phyloP scores from a whole-genome alignment of 148 eudicot genomes.

The Nepenthes gracilis region DNA sequence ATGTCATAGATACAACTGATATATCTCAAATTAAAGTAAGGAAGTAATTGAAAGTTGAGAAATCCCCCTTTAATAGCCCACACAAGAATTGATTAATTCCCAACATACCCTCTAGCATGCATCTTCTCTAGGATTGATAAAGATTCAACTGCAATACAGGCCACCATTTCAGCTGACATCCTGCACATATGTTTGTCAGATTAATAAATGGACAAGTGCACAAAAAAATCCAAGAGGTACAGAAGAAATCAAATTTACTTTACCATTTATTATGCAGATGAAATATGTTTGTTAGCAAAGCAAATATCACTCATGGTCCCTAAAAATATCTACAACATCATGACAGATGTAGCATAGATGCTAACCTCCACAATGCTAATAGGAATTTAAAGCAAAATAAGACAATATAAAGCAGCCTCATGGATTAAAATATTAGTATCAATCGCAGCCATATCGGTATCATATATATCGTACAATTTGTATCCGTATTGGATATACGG shows the following conservation, averaged over 20 bases:
- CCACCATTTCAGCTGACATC: conserved; percentile 85
- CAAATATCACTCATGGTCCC: no score
- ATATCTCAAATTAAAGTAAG: background rate
- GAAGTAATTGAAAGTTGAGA: background rate
- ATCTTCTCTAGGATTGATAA: conserved; percentile 79
- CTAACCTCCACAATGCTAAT: no score
- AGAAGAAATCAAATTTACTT: background rate
- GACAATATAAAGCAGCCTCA: no score
- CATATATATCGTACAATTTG: no score
- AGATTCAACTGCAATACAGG: conserved; percentile 84
- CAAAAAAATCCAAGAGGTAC: background rate
- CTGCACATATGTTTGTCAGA: conserved; percentile 28
- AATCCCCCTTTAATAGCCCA: background rate
- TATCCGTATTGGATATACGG: no score
- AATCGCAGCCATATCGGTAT: no score
- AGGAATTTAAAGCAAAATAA: no score
- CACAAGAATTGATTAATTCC: background rate
- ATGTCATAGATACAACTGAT: conserved; percentile 1
- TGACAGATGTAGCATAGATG: no score
- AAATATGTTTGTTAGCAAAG: no score
- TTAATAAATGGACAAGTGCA: background rate
- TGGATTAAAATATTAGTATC: no score
- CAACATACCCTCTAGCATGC: conserved; percentile 67
- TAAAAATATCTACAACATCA: no score
- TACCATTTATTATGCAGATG: no score